Conservation (phyloP, 2,329 filamentous ascomycete species). For the Didymosphaeria variabile region DNA sequence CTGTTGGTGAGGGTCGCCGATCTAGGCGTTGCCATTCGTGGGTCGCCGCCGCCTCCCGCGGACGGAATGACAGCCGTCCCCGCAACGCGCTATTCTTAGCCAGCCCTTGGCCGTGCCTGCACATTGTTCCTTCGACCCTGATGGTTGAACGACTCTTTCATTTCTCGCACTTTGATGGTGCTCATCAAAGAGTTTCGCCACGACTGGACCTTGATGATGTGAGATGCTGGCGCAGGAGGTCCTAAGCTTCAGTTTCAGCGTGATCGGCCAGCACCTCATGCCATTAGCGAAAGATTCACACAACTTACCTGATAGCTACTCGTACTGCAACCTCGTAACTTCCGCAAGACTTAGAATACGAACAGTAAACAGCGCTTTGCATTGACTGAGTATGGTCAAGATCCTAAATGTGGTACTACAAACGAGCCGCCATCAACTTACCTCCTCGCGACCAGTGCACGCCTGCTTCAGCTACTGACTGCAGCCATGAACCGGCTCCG, state of each 20-base stretch:
- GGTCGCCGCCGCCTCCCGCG: constrained; percentile 7
- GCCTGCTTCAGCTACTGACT: background rate
- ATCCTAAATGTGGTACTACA: background rate
- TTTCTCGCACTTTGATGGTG: background rate
- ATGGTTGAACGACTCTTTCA: background rate
- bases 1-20: constrained; percentile 9
- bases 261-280: no score
- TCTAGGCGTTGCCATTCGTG: constrained; percentile 6
- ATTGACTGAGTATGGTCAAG: background rate
- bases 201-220: background rate
- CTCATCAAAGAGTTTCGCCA: background rate
- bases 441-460: background rate
- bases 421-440: background rate
- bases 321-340: background rate
- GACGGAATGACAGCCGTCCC: constrained; percentile 10
- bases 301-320: background rate
- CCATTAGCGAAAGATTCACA: no score
- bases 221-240: background rate
- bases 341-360: background rate
- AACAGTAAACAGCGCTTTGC: background rate
- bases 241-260: background rate
- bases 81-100: constrained; percentile 7
- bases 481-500: no score
- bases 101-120: background rate
- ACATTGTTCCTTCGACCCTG: background rate